Evolutionary conservation across 2,329 filamentous ascomycete genomes (phyloP).

Genomic region (Pseudogymnoascus sp.): DNA sequence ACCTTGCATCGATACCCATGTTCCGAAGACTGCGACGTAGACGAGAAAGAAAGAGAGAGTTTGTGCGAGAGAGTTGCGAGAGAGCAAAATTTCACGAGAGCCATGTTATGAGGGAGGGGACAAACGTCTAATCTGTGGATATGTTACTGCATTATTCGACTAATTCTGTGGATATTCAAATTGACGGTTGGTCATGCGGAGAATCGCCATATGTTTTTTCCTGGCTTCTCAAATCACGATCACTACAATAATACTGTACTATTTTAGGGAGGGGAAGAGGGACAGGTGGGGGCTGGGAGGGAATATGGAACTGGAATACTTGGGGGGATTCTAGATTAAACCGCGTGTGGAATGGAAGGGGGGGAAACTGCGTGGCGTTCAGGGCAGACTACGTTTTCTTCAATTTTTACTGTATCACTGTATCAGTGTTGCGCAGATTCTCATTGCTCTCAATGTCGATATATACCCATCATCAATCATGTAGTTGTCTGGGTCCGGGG

Average conservation of each 20-base stretch:
- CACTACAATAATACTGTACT: conserved; percentile 12
- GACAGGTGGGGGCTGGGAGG: not conserved
- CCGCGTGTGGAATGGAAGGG: not conserved
- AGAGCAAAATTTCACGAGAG: not conserved
- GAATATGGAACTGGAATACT: not conserved
- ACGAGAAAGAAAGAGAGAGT: not conserved
- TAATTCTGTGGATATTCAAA: conserved; percentile 1
- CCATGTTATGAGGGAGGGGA: not conserved
- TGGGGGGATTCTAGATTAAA: not conserved
- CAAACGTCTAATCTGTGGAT: not conserved
- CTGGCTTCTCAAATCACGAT: conserved; percentile 9
- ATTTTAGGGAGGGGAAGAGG: not conserved
- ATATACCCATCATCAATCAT: not conserved
- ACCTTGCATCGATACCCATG: conserved; percentile 7
- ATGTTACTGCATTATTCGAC: not conserved
- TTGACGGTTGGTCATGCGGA: conserved; percentile 3
- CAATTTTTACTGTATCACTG: not conserved
- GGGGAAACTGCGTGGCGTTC: not conserved
- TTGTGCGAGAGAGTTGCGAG: not conserved
- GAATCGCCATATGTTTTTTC: not conserved
- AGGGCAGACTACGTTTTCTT: not conserved
- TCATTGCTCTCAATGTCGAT: not conserved
- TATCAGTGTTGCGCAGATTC: not conserved
- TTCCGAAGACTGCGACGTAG: conserved; percentile 2
- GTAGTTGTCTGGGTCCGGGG: not conserved